Percentiles rank a stretch among this genome's conserved stretches.
These are phyloP conservation scores for Penicillium chermesinum DNA, from an alignment of 495 filamentous ascomycete genomes.

Conservation along the genomic window DNA sequence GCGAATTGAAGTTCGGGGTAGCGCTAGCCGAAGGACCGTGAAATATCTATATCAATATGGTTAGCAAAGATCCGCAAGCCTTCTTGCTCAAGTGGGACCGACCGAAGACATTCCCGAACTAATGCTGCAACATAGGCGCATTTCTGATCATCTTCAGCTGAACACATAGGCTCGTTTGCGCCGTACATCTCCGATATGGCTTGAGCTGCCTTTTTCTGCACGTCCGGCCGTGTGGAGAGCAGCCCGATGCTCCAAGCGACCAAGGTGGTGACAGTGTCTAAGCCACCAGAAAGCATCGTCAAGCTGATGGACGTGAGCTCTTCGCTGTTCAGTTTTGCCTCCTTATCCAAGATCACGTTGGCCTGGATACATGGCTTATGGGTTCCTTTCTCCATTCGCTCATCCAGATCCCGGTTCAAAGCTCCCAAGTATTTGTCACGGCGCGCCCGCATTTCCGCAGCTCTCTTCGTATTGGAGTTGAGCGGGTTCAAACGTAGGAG, in stretches of 20 bases:
- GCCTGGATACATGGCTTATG: constrained; percentile 61
- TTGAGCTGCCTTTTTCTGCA: constrained; percentile 54
- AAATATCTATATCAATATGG: constrained; percentile 44
- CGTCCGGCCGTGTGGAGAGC: constrained; percentile 52
- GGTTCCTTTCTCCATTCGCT: constrained; percentile 53
- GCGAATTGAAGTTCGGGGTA: constrained; percentile 55
- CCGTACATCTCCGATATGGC: constrained; percentile 52
- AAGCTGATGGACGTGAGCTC: constrained; percentile 60
- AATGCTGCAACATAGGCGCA: constrained; percentile 56
- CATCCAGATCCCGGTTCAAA: constrained; percentile 49
- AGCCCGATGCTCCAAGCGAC: constrained; percentile 59
- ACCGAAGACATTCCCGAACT: constrained; percentile 55
- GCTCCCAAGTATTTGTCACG: constrained; percentile 54
- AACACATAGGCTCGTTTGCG: constrained; percentile 49
- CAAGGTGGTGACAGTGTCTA: constrained; percentile 59
- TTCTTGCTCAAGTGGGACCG: constrained; percentile 1
- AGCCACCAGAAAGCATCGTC: constrained; percentile 57
- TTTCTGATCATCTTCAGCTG: constrained; percentile 56
- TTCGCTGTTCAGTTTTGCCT: constrained; percentile 51
- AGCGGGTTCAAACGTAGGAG: constrained; percentile 54
- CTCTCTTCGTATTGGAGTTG: constrained; percentile 44
- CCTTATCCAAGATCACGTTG: constrained; percentile 58
- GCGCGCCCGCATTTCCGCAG: constrained; percentile 53
- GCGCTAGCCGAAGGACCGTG: constrained; percentile 54
- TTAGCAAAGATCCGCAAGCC: neutral